Conservation (phyloP, 2,329 filamentous ascomycete genomes). For the Zalaria sp. region DNA sequence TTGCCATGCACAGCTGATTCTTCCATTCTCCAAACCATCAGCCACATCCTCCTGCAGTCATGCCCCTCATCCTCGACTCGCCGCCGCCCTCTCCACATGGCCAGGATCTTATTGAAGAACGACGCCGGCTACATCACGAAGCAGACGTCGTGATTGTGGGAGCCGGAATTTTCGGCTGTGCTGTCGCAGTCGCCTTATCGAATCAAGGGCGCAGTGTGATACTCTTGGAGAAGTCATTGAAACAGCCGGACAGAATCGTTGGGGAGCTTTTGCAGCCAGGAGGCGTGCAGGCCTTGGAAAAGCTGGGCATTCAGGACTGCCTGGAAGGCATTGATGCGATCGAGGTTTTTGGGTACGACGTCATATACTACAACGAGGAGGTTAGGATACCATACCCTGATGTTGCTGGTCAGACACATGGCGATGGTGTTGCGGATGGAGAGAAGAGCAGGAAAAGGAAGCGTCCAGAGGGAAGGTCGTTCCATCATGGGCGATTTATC, state of each 20-base stretch:
- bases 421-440: conserved; percentile 19
- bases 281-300: conserved; percentile 65
- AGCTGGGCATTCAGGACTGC: conserved; percentile 68
- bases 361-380: conserved; percentile 63
- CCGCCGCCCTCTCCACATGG: conserved; percentile 10
- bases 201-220: conserved; percentile 85
- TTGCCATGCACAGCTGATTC: background rate
- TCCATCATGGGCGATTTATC: conserved; percentile 94
- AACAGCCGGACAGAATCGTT: conserved; percentile 89
- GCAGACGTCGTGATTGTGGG: conserved; percentile 84
- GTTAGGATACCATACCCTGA: conserved; percentile 69
- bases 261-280: conserved; percentile 91
- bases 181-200: conserved; percentile 69
- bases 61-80: conserved; percentile 14
- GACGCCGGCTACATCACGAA: conserved; percentile 42
- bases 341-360: conserved; percentile 71
- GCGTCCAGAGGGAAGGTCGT: conserved; percentile 59
- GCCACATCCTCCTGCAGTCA: background rate
- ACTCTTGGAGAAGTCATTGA: conserved; percentile 74
- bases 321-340: conserved; percentile 82
- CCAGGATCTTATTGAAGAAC: conserved; percentile 19
- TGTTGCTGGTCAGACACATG: conserved; percentile 32
- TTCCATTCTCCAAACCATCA: background rate
- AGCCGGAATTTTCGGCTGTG: conserved; percentile 80
- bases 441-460: conserved; percentile 23